A percentile compares a stretch with the other conserved stretches of the same genome.
These are phyloP conservation scores for Candida insectorum DNA, from an alignment of 805 yeast genomes.

Conservation along the genomic window DNA sequence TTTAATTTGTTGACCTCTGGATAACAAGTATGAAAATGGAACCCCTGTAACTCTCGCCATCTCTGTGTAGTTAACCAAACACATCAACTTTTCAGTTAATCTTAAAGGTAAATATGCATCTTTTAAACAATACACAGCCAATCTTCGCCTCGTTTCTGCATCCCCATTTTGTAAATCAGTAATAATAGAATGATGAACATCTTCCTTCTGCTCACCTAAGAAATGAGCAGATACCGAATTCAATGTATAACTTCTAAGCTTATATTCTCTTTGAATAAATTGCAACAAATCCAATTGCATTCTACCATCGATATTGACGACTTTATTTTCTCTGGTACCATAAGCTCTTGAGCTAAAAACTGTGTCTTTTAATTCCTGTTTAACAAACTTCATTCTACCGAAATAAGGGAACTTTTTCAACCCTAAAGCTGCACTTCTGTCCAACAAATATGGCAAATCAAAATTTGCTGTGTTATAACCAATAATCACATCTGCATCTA, in stretches of 20 bases:
- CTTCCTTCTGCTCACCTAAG: conserved; percentile 94
- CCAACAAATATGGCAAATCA: conserved; percentile 88
- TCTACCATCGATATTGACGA: conserved; percentile 91
- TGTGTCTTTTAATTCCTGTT: conserved; percentile 77
- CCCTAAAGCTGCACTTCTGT: conserved; percentile 75
- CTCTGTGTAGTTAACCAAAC: conserved; percentile 93
- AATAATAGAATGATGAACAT: conserved; percentile 95
- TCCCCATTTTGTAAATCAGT: conserved; percentile 92
- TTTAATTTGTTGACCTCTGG: conserved; percentile 97
- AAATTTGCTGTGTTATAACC: conserved; percentile 95
- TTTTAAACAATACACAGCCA: conserved; percentile 95
- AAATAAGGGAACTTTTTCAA: conserved; percentile 76
- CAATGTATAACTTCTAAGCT: conserved; percentile 88
- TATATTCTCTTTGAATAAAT: conserved; percentile 91
- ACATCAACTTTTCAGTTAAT: conserved; percentile 88
- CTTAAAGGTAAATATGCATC: conserved; percentile 93
- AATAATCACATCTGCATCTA: conserved; percentile 94
- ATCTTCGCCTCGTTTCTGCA: conserved; percentile 85
- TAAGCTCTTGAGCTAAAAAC: conserved; percentile 91
- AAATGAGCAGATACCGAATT: conserved; percentile 95
- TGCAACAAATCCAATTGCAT: conserved; percentile 92
- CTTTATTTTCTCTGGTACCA: conserved; percentile 92
- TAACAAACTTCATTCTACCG: conserved; percentile 65
- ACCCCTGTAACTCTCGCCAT: conserved; percentile 99
- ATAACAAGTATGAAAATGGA: conserved; percentile 82